Base-by-base conservation (phyloP, 495 filamentous ascomycete species). In the Ramalina intermedia region DNA sequence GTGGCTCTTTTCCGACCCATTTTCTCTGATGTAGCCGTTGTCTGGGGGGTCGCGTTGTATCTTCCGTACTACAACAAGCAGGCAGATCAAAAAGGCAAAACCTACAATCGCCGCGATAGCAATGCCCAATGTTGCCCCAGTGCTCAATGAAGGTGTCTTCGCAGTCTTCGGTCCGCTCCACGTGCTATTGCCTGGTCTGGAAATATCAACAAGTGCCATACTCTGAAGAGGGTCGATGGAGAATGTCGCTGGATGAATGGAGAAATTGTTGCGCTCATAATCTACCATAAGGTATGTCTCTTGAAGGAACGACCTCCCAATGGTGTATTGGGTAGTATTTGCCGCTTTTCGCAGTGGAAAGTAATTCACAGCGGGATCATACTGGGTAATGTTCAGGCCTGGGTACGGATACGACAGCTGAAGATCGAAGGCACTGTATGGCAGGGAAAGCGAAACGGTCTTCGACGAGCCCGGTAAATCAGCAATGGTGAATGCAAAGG, bases 291-390 rank as follows among this genome's bases (percentile, higher is more conserved):
- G 55, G 51, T 85, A 85, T 14, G 77, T 72, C 61, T 84, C 81
- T 63, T 85, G 81, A 49, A 85, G 67, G 54, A 85, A 85, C 3
- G 67, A 61, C 24, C 81, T 73, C n/a, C 81, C 81, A 51, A 85
- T 69, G n/a, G 77, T 76, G 52, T 72, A 69, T 49, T 78, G 69
- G n/a, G 70, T 73, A 18, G 63, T 59, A 56, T 74, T 69, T 21
- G 64, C 60, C 21, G 71, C 66, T 43, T 64, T 67, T 47, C 73
- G 67, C 18, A 84, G 63, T 18, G 82, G 79, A 52, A 87, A 83
- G 60, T 85, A 85, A 46, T 71, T 68, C 46, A 66, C 58, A 33
- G 55, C 24, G 2, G 55, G 49, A 13, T 50, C 52, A 24, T 41
- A 56, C 45, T 52, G 51, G 27, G 37, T 61, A 2, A 52, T 54